Evolutionary conservation across 179 eudicot genomes (phyloP).

Genomic region (Silene vulgaris): DNA sequence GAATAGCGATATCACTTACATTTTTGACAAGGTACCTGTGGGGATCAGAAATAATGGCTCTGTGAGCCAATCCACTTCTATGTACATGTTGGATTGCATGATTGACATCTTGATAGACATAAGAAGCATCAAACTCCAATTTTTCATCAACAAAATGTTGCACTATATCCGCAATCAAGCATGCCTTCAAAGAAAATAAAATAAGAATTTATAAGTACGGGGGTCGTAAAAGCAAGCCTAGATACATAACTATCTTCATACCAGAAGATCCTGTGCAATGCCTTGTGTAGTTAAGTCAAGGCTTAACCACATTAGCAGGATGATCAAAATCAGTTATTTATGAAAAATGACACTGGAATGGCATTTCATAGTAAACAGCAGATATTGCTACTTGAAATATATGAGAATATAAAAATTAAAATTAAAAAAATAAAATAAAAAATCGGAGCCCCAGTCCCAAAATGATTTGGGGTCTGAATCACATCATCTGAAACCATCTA

Average conservation of each 20-base stretch:
- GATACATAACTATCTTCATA: background rate
- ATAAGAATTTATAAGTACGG: too few relatives aligned
- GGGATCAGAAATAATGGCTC: constrained; percentile 79
- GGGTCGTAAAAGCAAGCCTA: background rate
- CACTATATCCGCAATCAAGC: constrained; percentile 92
- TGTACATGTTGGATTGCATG: constrained; percentile 94
- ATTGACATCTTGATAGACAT: constrained; percentile 86
- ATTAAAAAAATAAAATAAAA: too few relatives aligned
- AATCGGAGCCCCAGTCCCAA: too few relatives aligned
- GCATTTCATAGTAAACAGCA: background rate
- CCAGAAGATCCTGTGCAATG: background rate
- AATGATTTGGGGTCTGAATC: too few relatives aligned
- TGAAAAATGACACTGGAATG: background rate
- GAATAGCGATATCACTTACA: constrained; percentile 43
- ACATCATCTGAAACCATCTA: too few relatives aligned
- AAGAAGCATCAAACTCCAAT: constrained; percentile 90
- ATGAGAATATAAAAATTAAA: too few relatives aligned
- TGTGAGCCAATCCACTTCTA: constrained; percentile 85
- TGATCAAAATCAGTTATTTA: background rate
- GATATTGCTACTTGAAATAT: background rate
- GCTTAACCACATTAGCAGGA: background rate
- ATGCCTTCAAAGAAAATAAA: constrained; percentile 59
- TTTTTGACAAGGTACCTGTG: constrained; percentile 85
- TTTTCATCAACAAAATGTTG: constrained; percentile 96
- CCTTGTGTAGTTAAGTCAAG: background rate